These are phyloP conservation scores for Atkinsonella hypoxylon DNA, from an alignment of 2,329 filamentous ascomycete genomes.

Conservation along the genomic window DNA sequence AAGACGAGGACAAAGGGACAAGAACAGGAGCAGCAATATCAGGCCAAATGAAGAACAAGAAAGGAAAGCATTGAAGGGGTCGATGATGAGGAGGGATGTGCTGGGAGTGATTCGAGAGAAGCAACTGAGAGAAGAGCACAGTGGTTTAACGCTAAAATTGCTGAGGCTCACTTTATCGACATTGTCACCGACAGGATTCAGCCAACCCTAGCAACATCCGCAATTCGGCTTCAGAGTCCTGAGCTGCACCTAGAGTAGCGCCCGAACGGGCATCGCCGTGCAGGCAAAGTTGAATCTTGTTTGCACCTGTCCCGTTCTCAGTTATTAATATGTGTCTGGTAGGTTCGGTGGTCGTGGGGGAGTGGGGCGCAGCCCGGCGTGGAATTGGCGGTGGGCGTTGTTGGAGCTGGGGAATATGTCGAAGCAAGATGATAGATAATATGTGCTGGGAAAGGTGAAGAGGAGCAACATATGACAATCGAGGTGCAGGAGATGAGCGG, in stretches of 20 bases:
- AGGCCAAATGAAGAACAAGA: conserved; percentile 4
- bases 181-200: conserved; percentile 29
- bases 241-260: conserved; percentile 2
- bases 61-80: conserved; percentile 1
- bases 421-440: conserved; percentile 2
- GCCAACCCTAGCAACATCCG: conserved; percentile 17
- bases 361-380: background rate
- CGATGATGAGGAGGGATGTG: background rate
- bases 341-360: background rate
- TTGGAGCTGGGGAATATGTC: background rate
- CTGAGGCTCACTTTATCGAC: conserved; percentile 42
- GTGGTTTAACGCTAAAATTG: conserved; percentile 1
- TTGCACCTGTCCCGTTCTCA: background rate
- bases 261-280: background rate
- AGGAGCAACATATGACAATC: background rate
- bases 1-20: background rate
- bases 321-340: background rate
- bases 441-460: conserved; percentile 6
- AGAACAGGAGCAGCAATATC: background rate
- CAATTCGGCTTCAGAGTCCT: conserved; percentile 4
- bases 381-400: background rate
- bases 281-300: background rate
- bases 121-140: conserved; percentile 6
- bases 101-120: conserved; percentile 4
- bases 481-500: background rate